Evolutionary conservation across 768 basidiomycete genomes (phyloP).

Genomic region (Auricularia sp.): DNA sequence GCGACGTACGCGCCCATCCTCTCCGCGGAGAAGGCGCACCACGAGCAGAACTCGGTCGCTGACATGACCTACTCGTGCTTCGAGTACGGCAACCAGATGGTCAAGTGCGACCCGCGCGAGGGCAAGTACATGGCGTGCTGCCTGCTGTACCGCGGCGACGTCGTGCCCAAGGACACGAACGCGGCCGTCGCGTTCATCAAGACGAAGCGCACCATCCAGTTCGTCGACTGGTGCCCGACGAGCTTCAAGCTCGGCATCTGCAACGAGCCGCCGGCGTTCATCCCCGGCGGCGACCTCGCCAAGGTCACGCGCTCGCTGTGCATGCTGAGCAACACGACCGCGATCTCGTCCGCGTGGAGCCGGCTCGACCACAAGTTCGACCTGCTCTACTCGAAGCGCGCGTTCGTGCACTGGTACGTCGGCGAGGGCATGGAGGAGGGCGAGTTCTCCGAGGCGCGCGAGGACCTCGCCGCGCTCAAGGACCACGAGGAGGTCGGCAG

Average conservation of each 20-base stretch:
- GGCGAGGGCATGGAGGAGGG: conserved; percentile 99
- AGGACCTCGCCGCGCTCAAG: conserved; percentile 94
- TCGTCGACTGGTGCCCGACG: conserved; percentile 97
- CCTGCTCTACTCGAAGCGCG: conserved; percentile 92
- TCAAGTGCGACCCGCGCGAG: conserved; percentile 89
- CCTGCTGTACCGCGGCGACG: conserved; percentile 88
- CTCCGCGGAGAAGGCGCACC: conserved; percentile 89
- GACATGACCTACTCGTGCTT: conserved; percentile 99
- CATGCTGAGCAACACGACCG: conserved; percentile 94
- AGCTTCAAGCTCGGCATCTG: conserved; percentile 96
- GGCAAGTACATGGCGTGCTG: conserved; percentile 99
- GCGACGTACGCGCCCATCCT: conserved; percentile 93
- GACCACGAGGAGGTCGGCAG: conserved; percentile 72
- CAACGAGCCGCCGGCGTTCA: conserved; percentile 86
- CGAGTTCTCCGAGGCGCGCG: conserved; percentile 96
- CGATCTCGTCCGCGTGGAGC: conserved; percentile 91
- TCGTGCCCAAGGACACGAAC: conserved; percentile 93
- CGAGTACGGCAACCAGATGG: conserved; percentile 95
- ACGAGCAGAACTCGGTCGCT: conserved; percentile 94
- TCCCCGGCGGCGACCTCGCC: conserved; percentile 92
- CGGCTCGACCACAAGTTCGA: conserved; percentile 98
- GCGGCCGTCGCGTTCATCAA: conserved; percentile 89
- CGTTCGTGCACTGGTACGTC: conserved; percentile 90
- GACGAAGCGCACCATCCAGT: conserved; percentile 96
- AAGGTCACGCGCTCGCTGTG: conserved; percentile 90